Evolutionary conservation across 2,329 filamentous ascomycete species (phyloP).

Genomic region (Talaromyces piceae): DNA sequence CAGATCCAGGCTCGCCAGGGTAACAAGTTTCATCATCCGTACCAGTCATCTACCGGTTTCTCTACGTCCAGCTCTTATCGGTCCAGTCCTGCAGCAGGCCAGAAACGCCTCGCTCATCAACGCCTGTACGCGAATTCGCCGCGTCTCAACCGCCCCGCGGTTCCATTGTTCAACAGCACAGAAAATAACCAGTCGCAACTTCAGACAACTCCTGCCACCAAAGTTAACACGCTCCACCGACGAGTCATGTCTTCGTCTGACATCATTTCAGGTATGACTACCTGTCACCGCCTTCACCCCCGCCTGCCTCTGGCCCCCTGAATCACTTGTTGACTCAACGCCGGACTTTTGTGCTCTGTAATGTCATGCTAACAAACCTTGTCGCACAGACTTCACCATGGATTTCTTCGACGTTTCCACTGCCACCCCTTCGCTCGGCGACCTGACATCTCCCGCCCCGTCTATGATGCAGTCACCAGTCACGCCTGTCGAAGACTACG

Average conservation of each 20-base stretch:
- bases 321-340: slow-evolving; percentile 1
- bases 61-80: slow-evolving; percentile 31
- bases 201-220: slow-evolving; percentile 3
- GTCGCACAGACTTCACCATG: slow-evolving; percentile 8
- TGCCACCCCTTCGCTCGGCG: slow-evolving; percentile 8
- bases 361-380: neutral
- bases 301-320: slow-evolving; percentile 37
- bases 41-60: slow-evolving; percentile 34
- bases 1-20: slow-evolving; percentile 36
- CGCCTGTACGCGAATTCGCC: slow-evolving; percentile 31
- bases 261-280: slow-evolving; percentile 32
- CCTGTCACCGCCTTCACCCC: slow-evolving; percentile 19
- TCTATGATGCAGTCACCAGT: slow-evolving; percentile 15
- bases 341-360: too few relatives aligned
- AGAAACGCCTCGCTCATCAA: slow-evolving; percentile 21
- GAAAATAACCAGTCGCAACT: slow-evolving; percentile 14
- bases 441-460: slow-evolving; percentile 17
- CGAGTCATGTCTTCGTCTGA: slow-evolving; percentile 35
- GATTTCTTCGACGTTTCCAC: slow-evolving; percentile 11
- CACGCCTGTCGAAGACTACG: slow-evolving; percentile 18
- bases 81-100: slow-evolving; percentile 25
- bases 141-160: slow-evolving; percentile 29
- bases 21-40: slow-evolving; percentile 31
- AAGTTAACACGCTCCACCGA: slow-evolving; percentile 18
- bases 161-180: slow-evolving; percentile 32